Percentiles rank a stretch among this genome's conserved stretches.
Evolutionary conservation across 228 moss, liverwort and hornwort species (phyloP).

Genomic region (Sphagnum magellanicum): DNA sequence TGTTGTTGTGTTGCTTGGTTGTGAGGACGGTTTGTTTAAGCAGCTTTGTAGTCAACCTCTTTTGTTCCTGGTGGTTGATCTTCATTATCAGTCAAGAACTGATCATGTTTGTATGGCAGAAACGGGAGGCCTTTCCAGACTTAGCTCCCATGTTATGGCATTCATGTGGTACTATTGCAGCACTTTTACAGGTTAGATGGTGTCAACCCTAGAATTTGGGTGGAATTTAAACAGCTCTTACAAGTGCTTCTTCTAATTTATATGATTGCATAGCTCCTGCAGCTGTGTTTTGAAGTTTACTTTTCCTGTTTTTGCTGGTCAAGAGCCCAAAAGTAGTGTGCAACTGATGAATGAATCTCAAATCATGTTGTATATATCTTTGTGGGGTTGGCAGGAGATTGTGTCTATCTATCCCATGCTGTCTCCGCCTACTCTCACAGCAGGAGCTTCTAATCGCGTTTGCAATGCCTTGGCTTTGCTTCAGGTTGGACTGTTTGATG

Average conservation of each 20-base stretch:
- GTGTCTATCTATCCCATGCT: slow-evolving; percentile 99
- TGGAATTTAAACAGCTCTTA: too few species aligned
- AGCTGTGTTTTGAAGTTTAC: too few species aligned
- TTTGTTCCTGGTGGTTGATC: too few species aligned
- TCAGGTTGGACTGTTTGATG: slow-evolving; percentile 41
- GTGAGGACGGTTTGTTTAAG: too few species aligned
- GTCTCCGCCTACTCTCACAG: slow-evolving; percentile 91
- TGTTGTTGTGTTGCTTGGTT: too few species aligned
- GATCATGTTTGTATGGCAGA: slow-evolving; percentile 32
- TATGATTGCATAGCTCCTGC: not conserved
- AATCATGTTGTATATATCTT: too few species aligned
- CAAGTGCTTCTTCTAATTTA: not conserved
- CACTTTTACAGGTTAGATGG: slow-evolving; percentile 67
- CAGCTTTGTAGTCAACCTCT: too few species aligned
- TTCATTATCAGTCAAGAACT: too few species aligned
- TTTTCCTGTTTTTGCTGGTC: too few species aligned
- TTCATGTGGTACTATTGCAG: slow-evolving; percentile 97
- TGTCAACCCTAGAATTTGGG: not conserved
- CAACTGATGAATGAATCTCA: too few species aligned
- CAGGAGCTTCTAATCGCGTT: slow-evolving; percentile 95
- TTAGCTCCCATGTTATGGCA: slow-evolving; percentile 97
- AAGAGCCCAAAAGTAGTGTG: too few species aligned
- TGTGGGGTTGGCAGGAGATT: slow-evolving; percentile 53
- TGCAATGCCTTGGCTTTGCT: slow-evolving; percentile 98
- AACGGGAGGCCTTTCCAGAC: slow-evolving; percentile 93